Conservation (phyloP, 805 yeast species). For the Yamadazyma endophytica region DNA sequence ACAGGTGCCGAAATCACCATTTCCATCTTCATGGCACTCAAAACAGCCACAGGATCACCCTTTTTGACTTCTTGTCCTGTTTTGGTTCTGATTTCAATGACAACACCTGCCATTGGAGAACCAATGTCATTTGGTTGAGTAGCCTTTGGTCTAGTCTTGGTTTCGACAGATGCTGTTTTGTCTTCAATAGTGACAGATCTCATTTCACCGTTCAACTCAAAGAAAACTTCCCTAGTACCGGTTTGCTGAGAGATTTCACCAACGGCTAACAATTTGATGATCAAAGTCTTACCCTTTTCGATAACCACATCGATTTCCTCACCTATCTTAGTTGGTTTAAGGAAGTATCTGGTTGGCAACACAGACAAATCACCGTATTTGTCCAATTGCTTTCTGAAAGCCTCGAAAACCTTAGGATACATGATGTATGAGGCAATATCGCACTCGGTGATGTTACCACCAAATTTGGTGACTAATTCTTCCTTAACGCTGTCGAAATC, state of each 20-base stretch:
- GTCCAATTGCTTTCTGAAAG: conserved; percentile 67
- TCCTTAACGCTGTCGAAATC: conserved; percentile 68
- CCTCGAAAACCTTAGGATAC: conserved; percentile 98
- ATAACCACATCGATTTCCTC: conserved; percentile 87
- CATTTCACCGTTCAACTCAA: conserved; percentile 97
- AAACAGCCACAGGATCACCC: conserved; percentile 92
- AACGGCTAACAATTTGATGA: conserved; percentile 86
- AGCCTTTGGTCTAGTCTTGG: conserved; percentile 86
- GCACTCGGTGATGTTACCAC: conserved; percentile 65
- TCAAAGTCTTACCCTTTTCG: conserved; percentile 91
- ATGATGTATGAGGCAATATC: conserved; percentile 95
- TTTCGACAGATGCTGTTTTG: conserved; percentile 79
- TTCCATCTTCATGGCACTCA: conserved; percentile 99
- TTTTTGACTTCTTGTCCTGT: conserved; percentile 86
- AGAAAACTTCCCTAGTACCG: conserved; percentile 94
- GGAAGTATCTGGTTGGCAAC: conserved; percentile 86
- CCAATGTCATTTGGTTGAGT: conserved; percentile 91
- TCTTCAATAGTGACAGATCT: conserved; percentile 92
- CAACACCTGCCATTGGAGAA: conserved; percentile 99
- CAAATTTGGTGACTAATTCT: conserved; percentile 75
- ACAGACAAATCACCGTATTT: conserved; percentile 91
- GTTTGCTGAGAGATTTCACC: conserved; percentile 83
- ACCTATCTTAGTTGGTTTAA: conserved; percentile 81
- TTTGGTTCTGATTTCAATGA: conserved; percentile 89
- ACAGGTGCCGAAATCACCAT: conserved; percentile 95